Evolutionary conservation across 228 moss, liverwort and hornwort genomes (phyloP).

Genomic region (Sphagnum magellanicum): DNA sequence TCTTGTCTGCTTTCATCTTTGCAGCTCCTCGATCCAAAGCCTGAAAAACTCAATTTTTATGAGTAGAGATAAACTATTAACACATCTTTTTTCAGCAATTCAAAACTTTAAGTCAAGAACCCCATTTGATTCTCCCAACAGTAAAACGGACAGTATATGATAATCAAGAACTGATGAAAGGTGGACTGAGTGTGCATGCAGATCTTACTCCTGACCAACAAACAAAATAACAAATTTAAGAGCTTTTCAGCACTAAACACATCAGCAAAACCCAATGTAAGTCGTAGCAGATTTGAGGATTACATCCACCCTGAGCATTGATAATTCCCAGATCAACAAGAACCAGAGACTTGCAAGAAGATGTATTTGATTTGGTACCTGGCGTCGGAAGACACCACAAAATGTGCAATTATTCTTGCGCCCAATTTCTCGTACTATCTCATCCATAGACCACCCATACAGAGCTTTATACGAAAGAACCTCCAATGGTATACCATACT

Average conservation of each 20-base stretch:
- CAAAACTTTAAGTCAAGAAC: not conserved
- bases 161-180: too few relatives aligned
- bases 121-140: not conserved
- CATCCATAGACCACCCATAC: slow-evolving; percentile 99
- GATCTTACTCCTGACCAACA: not conserved
- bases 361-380: slow-evolving; percentile 30
- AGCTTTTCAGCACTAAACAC: too few relatives aligned
- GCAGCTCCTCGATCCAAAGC: slow-evolving; percentile 96
- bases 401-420: slow-evolving; percentile 98
- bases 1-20: slow-evolving; percentile 93
- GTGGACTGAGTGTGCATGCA: not conserved
- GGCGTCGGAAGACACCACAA: slow-evolving; percentile 96
- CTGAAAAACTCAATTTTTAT: slow-evolving; percentile 12
- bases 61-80: too few relatives aligned
- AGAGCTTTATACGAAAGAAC: slow-evolving; percentile 87
- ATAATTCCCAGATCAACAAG: too few relatives aligned
- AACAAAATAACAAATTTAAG: too few relatives aligned
- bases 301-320: too few relatives aligned
- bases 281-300: too few relatives aligned
- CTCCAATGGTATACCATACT: slow-evolving; percentile 95
- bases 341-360: not conserved
- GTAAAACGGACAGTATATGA: not conserved
- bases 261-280: too few relatives aligned
- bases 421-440: slow-evolving; percentile 91
- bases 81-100: too few relatives aligned